Conservation (phyloP, 257 asterid genomes). For the Fraxinus excelsior region DNA sequence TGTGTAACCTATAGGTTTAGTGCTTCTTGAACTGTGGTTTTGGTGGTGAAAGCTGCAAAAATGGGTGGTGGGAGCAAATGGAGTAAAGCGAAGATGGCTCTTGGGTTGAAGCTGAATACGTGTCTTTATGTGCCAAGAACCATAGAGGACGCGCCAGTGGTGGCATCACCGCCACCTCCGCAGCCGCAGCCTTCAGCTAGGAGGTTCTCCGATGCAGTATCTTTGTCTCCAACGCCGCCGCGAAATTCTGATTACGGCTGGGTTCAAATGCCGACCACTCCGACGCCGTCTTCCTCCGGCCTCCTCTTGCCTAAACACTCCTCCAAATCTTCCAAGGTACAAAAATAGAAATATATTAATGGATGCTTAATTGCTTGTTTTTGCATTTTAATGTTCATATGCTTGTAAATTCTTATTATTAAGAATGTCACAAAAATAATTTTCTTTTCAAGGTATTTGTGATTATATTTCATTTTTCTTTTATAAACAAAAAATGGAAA, state of each 20-base stretch:
- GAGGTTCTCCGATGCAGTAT: constrained; percentile 44
- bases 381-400: not conserved
- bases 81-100: constrained; percentile 71
- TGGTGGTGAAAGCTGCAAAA: not conserved
- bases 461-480: not conserved
- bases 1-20: constrained; percentile 7
- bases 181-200: constrained; percentile 12
- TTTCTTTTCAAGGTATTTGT: not conserved
- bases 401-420: too few relatives aligned
- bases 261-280: constrained; percentile 61
- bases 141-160: constrained; percentile 29
- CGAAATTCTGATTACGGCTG: constrained; percentile 32
- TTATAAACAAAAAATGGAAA: not conserved
- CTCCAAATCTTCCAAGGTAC: constrained; percentile 41
- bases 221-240: constrained; percentile 39
- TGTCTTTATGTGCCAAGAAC: constrained; percentile 63
- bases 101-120: constrained; percentile 57
- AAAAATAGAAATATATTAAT: too few relatives aligned
- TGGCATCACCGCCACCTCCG: not conserved
- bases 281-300: constrained; percentile 81
- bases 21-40: constrained; percentile 2
- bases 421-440: not conserved
- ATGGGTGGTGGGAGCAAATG: constrained; percentile 74
- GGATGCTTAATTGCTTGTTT: not conserved
- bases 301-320: constrained; percentile 55